Conservation (phyloP, 371 early-diverging fungal genomes). For the Rhizomucor miehei region DNA sequence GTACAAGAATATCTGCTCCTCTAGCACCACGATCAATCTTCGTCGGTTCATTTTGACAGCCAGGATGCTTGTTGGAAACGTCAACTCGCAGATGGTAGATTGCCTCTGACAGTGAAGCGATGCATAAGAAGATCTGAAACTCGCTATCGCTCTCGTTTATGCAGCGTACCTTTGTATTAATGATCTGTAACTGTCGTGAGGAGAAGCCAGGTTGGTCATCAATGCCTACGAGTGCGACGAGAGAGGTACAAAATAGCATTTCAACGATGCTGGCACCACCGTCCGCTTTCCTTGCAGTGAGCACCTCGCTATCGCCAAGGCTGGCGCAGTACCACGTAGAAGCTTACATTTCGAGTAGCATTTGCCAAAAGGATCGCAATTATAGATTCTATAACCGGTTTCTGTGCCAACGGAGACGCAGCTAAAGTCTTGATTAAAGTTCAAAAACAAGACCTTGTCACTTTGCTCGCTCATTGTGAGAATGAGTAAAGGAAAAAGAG, state of each 20-base stretch:
- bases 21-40: conserved; percentile 89
- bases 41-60: conserved; percentile 94
- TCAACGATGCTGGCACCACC: conserved; percentile 92
- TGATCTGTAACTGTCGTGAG: conserved; percentile 88
- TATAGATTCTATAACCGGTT: conserved; percentile 88
- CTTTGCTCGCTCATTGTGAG: neutral
- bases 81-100: conserved; percentile 93
- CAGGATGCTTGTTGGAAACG: conserved; percentile 86
- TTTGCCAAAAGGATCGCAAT: conserved; percentile 93
- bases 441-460: conserved; percentile 68
- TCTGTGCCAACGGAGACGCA: conserved; percentile 90
- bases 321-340: neutral
- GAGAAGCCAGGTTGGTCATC: conserved; percentile 89
- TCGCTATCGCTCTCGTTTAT: no score
- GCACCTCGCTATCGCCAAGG: no score
- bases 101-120: no score
- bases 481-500: neutral
- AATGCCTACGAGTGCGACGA: conserved; percentile 95
- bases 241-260: conserved; percentile 94
- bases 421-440: conserved; percentile 94
- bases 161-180: conserved; percentile 85
- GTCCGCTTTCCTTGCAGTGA: conserved; percentile 45
- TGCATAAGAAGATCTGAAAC: no score
- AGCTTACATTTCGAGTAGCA: conserved; percentile 76
- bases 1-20: conserved; percentile 87